A percentile compares a stretch with the other conserved stretches of the same genome.
Evolutionary conservation across 495 filamentous ascomycete genomes (phyloP).

Genomic region (Penicillium samsonianum): DNA sequence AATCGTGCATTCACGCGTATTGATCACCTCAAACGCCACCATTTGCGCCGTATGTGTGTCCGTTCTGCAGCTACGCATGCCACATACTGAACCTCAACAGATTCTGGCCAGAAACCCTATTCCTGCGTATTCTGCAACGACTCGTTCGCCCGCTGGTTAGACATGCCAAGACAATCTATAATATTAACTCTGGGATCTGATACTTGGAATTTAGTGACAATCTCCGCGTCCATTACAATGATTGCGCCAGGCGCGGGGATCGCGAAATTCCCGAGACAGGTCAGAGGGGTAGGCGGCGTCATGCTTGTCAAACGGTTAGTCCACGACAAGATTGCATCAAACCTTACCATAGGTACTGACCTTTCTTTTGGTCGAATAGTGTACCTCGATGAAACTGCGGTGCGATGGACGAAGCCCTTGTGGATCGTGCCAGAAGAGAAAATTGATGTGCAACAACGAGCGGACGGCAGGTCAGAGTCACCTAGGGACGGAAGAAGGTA

Average conservation of each 20-base stretch:
- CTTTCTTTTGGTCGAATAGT: conserved; percentile 27
- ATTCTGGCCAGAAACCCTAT: conserved; percentile 50
- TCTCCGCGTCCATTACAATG: conserved; percentile 47
- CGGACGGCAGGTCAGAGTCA: conserved; percentile 21
- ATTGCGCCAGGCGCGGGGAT: conserved; percentile 45
- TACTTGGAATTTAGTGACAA: conserved; percentile 38
- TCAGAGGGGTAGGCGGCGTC: conserved; percentile 47
- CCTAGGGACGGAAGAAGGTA: conserved; percentile 24
- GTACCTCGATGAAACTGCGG: conserved; percentile 54
- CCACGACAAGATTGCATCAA: not conserved
- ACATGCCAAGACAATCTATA: not conserved
- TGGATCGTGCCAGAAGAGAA: conserved; percentile 48
- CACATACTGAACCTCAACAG: conserved; percentile 31
- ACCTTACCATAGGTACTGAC: not conserved
- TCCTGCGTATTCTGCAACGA: conserved; percentile 48
- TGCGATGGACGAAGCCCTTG: conserved; percentile 52
- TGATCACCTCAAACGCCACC: conserved; percentile 52
- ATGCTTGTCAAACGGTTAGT: conserved; percentile 50
- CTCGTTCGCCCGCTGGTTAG: conserved; percentile 50
- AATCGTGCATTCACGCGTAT: conserved; percentile 51
- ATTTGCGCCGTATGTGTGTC: conserved; percentile 45
- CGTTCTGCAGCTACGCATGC: conserved; percentile 14
- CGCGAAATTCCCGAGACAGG: conserved; percentile 48
- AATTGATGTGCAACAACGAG: conserved; percentile 45
- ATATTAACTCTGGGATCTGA: not conserved